Base-by-base conservation (phyloP, 495 filamentous ascomycete species). In the Penicillium goetzii region DNA sequence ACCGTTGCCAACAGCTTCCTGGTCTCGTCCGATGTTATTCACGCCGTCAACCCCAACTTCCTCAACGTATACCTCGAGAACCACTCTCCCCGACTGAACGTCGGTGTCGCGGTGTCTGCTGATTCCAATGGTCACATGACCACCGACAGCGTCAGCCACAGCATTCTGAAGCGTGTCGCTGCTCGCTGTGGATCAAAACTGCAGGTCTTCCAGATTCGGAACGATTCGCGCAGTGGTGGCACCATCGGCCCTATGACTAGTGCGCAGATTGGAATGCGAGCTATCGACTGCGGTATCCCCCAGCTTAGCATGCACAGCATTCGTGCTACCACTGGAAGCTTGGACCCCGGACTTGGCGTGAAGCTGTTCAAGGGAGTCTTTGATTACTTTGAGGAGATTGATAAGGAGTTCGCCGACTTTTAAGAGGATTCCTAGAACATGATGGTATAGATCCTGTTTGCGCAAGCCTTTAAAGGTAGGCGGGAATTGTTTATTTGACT, bases 271-370 rank as follows among this genome's bases (percentile, higher is more conserved):
- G 95, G 95, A 30, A 86, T 96, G 72, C 81, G 92, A 50, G 88
- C 92, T 1, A 88, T 95, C 61, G 95, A 99, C 73, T 92, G 92
- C 1, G 95, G 95, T 26, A 89, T 97, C 60, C 89, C 92, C 25
- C 95, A 99, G 76, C 79, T 97, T 61, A 92, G 88, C 67, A 99
- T 99, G 95, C 95, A 99, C 73, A 89, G 84, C 63, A 93, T 99
- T 62, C 87, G 95, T 25, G 95, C 95, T 8, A 97, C 93, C 11
- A 96, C 90, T 11, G 95, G 95, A 4, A 85, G 83, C 43, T 68
- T 92, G 62, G 95, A 99, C 74, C 95, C 95, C 0, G 95, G 95
- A 0, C 73, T 99, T 65, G 95, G 94, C 3, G 87, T 96, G 17
- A 87, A 91, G 77, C 80, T 93, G 56, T 97, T 97, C 73, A 90